Conservation (phyloP, 2,329 filamentous ascomycete genomes). For the Coccinonectria pachysandricola region DNA sequence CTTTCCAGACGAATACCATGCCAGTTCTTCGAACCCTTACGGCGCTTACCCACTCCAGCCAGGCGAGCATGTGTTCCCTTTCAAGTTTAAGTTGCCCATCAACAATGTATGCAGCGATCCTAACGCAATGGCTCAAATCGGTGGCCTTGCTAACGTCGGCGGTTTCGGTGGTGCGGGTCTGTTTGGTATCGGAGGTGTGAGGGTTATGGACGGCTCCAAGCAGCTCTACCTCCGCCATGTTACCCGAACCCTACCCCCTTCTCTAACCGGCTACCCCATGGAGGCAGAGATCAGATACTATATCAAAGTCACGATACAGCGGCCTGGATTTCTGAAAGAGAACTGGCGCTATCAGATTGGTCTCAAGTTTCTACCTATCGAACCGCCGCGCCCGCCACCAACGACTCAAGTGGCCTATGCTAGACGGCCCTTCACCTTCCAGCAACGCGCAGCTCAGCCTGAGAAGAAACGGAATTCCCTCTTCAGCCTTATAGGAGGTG, state of each 20-base stretch:
- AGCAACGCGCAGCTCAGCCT: constrained; percentile 26
- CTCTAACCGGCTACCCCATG: constrained; percentile 73
- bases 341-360: constrained; percentile 62
- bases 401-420: constrained; percentile 76
- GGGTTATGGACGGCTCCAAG: constrained; percentile 53
- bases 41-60: constrained; percentile 51
- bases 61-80: constrained; percentile 67
- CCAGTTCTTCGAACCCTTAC: constrained; percentile 29
- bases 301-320: constrained; percentile 86
- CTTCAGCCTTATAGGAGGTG: constrained; percentile 37
- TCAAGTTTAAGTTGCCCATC: constrained; percentile 66
- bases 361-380: constrained; percentile 86
- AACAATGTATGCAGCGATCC: constrained; percentile 61
- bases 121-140: constrained; percentile 41
- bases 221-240: constrained; percentile 60
- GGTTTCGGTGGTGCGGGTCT: constrained; percentile 37
- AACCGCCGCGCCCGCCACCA: constrained; percentile 63
- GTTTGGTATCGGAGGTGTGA: constrained; percentile 41
- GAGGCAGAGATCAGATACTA: constrained; percentile 90
- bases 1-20: constrained; percentile 50
- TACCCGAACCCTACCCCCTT: constrained; percentile 79
- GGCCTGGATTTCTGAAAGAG: constrained; percentile 83
- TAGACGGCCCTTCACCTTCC: constrained; percentile 54
- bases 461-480: constrained; percentile 47
- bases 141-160: constrained; percentile 43